phyloP scores from a whole-genome alignment of 257 asterid genomes.

The Solanum appendiculatum region DNA sequence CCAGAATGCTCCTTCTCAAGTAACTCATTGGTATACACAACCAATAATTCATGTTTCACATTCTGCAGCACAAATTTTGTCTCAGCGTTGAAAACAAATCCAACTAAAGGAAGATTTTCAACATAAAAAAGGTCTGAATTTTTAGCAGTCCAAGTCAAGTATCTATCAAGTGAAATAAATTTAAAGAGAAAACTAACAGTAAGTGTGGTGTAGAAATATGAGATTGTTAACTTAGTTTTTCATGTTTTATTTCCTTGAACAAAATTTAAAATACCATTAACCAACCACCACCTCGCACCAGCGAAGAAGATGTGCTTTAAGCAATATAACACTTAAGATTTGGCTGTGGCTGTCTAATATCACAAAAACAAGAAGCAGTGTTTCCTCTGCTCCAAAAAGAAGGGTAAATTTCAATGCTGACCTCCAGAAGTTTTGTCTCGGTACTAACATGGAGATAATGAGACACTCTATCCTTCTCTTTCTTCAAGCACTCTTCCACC shows the following conservation, averaged over 20 bases:
- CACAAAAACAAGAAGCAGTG: background rate
- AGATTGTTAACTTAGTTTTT: background rate
- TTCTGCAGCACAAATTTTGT: slow-evolving; percentile 8
- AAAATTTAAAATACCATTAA: no score
- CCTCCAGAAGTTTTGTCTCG: slow-evolving; percentile 39
- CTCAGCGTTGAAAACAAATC: background rate
- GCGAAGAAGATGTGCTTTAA: background rate
- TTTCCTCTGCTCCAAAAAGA: background rate
- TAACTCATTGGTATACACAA: slow-evolving; percentile 18
- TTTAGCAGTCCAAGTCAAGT: background rate
- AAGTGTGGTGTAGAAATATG: no score
- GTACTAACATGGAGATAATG: slow-evolving; percentile 35
- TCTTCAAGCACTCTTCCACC: slow-evolving; percentile 42
- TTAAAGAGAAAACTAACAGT: background rate
- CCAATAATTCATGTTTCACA: slow-evolving; percentile 31
- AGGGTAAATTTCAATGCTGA: background rate
- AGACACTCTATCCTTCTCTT: slow-evolving; percentile 40
- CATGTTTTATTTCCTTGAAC: background rate
- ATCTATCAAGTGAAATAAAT: background rate
- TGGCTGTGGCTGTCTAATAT: background rate
- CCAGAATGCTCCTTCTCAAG: slow-evolving; percentile 53
- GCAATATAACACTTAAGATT: background rate
- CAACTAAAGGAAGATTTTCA: background rate
- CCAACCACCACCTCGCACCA: background rate
- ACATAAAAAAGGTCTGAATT: background rate